phyloP scores from a whole-genome alignment of 2,329 filamentous ascomycete species.

The Lasiodiplodia sp. region DNA sequence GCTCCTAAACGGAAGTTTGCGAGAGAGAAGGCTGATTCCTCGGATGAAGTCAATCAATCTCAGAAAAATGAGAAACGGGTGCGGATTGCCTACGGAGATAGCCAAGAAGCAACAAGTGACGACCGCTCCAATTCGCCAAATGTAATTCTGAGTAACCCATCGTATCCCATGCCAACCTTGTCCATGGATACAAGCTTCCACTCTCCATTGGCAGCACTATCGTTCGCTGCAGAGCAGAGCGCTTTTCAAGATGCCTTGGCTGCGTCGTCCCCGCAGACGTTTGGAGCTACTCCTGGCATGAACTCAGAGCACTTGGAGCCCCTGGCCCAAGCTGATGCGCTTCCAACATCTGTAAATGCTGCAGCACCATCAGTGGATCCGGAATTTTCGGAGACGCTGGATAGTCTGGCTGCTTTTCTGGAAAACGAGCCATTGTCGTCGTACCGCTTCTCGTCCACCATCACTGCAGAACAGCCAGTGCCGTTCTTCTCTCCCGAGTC shows the following conservation, averaged over 20 bases:
- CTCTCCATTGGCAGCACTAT: conserved; percentile 4
- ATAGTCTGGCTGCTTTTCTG: conserved; percentile 48
- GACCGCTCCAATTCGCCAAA: conserved; percentile 1
- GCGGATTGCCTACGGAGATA: conserved; percentile 5
- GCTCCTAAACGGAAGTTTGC: not conserved
- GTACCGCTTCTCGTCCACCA: conserved; percentile 49
- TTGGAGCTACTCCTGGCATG: not conserved
- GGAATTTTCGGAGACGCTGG: conserved; percentile 41
- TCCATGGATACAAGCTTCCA: conserved; percentile 15
- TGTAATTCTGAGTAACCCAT: not conserved
- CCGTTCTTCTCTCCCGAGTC: conserved; percentile 53
- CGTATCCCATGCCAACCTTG: not conserved
- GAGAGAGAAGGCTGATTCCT: conserved; percentile 25
- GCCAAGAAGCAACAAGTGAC: not conserved
- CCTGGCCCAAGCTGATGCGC: not conserved
- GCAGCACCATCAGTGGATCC: conserved; percentile 26
- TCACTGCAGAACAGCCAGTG: conserved; percentile 51
- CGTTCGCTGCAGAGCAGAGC: conserved; percentile 15
- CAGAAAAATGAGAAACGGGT: conserved; percentile 5
- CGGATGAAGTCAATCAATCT: conserved; percentile 33
- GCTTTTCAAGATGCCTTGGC: conserved; percentile 17
- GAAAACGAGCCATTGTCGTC: conserved; percentile 48
- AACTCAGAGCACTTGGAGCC: not conserved
- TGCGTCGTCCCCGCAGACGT: not conserved
- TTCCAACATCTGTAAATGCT: conserved; percentile 30